Conservation (phyloP, 495 filamentous ascomycete species). For the Hypoxylon fragiforme region DNA sequence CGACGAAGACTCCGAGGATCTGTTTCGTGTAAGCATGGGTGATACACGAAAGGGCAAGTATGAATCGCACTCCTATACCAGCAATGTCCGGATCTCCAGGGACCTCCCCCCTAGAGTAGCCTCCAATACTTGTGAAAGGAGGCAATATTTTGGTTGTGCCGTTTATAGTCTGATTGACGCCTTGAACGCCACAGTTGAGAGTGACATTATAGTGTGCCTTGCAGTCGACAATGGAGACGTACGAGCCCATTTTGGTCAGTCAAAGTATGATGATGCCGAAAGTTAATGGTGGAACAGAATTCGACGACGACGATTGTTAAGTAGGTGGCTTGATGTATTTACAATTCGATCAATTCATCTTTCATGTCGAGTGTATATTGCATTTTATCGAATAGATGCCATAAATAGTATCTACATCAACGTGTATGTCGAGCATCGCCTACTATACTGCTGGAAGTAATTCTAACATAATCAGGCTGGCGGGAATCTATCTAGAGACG, state of each 20-base stretch:
- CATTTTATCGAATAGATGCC: too few relatives aligned
- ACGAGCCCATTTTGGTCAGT: conserved; percentile 31
- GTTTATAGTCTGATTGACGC: not conserved
- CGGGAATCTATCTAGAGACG: conserved; percentile 2
- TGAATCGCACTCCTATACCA: conserved; percentile 21
- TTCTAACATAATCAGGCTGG: too few relatives aligned
- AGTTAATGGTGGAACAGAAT: not conserved
- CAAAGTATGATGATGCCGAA: too few relatives aligned
- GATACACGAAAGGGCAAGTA: not conserved
- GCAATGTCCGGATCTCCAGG: conserved; percentile 25
- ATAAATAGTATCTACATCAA: too few relatives aligned
- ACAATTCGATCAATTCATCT: too few relatives aligned
- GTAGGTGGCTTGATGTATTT: too few relatives aligned
- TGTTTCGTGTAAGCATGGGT: conserved; percentile 8
- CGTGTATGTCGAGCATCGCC: not conserved
- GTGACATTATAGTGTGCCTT: conserved; percentile 24
- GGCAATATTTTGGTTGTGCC: not conserved
- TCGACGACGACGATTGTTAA: too few relatives aligned
- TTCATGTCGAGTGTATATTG: too few relatives aligned
- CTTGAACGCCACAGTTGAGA: conserved; percentile 20
- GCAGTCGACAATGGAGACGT: conserved; percentile 34
- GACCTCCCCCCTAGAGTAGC: conserved; percentile 10
- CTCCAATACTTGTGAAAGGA: conserved; percentile 15
- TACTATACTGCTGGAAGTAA: too few relatives aligned
- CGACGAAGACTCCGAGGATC: conserved; percentile 40